Conservation (phyloP, 2,329 filamentous ascomycete species). For the Hortaea sp. region DNA sequence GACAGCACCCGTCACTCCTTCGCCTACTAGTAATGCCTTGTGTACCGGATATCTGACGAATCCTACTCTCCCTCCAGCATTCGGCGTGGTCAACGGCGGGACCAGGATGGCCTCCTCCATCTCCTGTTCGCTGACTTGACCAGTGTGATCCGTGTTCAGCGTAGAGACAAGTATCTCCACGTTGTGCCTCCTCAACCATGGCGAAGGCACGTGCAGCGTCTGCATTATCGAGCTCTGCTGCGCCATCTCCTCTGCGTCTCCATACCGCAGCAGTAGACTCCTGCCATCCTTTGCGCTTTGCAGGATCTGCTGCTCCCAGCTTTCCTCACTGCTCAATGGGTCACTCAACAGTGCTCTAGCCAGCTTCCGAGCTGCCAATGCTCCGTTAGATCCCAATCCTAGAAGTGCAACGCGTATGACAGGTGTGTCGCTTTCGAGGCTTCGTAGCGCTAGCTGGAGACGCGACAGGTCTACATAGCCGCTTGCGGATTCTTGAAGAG, state of each 20-base stretch:
- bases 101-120: conserved; percentile 62
- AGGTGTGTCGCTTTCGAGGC: conserved; percentile 45
- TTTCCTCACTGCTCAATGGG: conserved; percentile 30
- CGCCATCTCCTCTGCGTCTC: conserved; percentile 42
- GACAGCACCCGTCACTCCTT: conserved; percentile 60
- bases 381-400: conserved; percentile 19
- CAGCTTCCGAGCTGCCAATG: conserved; percentile 51
- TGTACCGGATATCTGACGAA: conserved; percentile 75
- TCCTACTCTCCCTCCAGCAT: conserved; percentile 52
- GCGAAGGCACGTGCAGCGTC: conserved; percentile 54
- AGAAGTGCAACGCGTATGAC: conserved; percentile 47
- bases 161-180: conserved; percentile 54
- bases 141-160: conserved; percentile 34
- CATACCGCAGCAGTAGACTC: conserved; percentile 38
- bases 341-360: conserved; percentile 50
- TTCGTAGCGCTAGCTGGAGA: conserved; percentile 60
- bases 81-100: conserved; percentile 59
- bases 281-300: conserved; percentile 24
- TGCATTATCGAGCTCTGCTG: conserved; percentile 42
- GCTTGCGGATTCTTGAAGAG: conserved; percentile 52
- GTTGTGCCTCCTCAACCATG: conserved; percentile 49
- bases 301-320: conserved; percentile 35
- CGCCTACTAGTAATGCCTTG: conserved; percentile 62
- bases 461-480: conserved; percentile 58
- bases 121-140: conserved; percentile 21